phyloP scores from a whole-genome alignment of 2,329 filamentous ascomycete genomes.

The Bipolaris sorokiniana region DNA sequence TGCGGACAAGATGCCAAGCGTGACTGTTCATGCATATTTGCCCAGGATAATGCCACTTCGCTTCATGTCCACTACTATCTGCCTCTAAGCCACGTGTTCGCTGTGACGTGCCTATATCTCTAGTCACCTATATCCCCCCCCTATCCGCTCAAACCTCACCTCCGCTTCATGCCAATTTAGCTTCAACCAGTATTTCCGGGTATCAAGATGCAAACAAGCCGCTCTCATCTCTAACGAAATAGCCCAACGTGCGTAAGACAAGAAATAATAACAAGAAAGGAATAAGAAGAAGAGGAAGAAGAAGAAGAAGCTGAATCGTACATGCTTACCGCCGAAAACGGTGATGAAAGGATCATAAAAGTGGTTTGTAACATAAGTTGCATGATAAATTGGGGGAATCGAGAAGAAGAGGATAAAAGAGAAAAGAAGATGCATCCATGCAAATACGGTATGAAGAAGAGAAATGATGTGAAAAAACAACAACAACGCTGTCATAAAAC shows the following conservation, averaged over 20 bases:
- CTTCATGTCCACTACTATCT: too few species aligned
- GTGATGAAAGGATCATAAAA: background rate
- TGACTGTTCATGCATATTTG: too few species aligned
- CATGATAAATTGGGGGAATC: background rate
- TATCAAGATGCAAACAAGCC: background rate
- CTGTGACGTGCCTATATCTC: background rate
- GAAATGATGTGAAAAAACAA: too few species aligned
- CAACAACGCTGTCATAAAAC: too few species aligned
- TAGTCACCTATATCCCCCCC: background rate
- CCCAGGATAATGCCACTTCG: too few species aligned
- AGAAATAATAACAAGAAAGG: background rate
- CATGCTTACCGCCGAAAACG: background rate
- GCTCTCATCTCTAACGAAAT: background rate
- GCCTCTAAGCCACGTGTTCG: too few species aligned
- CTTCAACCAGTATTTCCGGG: background rate
- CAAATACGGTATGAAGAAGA: too few species aligned
- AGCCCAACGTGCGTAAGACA: background rate
- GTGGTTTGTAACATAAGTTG: background rate
- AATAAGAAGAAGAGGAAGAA: background rate
- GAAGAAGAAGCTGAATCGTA: background rate
- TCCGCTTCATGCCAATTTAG: background rate
- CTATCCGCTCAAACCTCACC: background rate
- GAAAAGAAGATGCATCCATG: too few species aligned
- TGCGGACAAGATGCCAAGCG: too few species aligned
- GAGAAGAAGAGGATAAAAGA: background rate